phyloP scores from a whole-genome alignment of 306 rosid genomes.

The Cicer bijugum region DNA sequence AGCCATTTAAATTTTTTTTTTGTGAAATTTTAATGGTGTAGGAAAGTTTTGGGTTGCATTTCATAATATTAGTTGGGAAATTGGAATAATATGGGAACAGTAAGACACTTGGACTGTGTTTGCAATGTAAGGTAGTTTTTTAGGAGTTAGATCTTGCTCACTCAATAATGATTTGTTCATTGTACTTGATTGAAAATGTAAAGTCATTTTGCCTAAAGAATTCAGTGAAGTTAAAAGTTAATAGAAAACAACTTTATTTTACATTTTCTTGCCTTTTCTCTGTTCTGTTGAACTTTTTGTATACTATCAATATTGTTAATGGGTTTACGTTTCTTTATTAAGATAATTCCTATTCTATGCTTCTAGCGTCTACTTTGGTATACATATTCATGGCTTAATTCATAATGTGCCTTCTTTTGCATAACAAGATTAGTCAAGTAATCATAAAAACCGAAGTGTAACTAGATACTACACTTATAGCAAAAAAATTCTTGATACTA shows the following conservation, averaged over 20 bases:
- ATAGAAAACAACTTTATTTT: constrained; percentile 7
- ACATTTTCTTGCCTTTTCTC: background rate
- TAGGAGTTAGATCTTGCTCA: background rate
- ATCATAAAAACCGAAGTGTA: background rate
- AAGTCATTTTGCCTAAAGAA: constrained; percentile 11
- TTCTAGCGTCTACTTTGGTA: background rate
- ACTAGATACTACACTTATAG: background rate
- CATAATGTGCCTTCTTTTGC: constrained; percentile 32
- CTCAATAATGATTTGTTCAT: background rate
- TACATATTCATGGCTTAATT: constrained; percentile 28
- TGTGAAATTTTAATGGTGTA: background rate
- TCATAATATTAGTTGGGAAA: background rate
- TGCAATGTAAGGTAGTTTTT: background rate
- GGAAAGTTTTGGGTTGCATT: background rate
- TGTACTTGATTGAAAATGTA: constrained; percentile 3
- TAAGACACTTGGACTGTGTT: background rate
- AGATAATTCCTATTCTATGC: background rate
- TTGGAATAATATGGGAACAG: background rate
- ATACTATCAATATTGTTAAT: background rate
- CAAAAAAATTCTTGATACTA: background rate
- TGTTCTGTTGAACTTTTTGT: background rate
- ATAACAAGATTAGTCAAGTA: constrained; percentile 17
- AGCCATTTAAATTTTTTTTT: background rate
- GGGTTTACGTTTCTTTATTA: background rate
- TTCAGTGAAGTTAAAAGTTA: background rate